Evolutionary conservation across 1,284 basidiomycete genomes (phyloP), one percentile per base, ranked within the genome.

Genomic region (Cutaneotrichosporon cyanovorans): DNA sequence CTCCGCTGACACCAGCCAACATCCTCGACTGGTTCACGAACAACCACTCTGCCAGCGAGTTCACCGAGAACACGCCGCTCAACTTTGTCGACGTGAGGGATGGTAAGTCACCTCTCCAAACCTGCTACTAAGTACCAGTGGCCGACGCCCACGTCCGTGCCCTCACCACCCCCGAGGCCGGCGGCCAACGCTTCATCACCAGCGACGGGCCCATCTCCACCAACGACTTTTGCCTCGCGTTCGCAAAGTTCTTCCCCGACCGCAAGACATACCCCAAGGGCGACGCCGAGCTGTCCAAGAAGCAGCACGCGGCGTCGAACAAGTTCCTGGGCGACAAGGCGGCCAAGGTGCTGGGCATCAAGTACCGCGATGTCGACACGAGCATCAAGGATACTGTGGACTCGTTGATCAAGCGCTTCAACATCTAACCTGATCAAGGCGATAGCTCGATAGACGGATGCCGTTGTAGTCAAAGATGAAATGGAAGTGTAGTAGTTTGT

Each of bases 71-170:
- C n/a, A 57, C 50, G 5, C 56, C 62, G 1, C 59, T 56, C 5
- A 72, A 69, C 63, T 82, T 73, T 68, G 75, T 82, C 30, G 80
- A 83, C 51, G 81, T 83, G 1, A 74, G 80, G 12, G 61, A 63
- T 35, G 55, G 64, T 65, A 34, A 37, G 59, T 53, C 25, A 15
- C 7, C 18, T 21, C 34, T 20, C 7, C 31, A 19, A 6, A 16
- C 16, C 8, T 9, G 5, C n/a, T 15, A 5, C 44, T 39, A 9
- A 40, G n/a, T 14, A 14, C n/a, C 35, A 44, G 42, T 84, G 18
- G 82, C 78, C 0, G 66, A 74, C 6, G 79, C 77, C 0, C 82
- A 85, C 54, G 68, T 76, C 4, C 69, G 75, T 8, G 78, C 82
- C 1, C 69, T 83, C 1, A 71, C 75, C 31, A 74, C 74, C 30